phyloP scores from a whole-genome alignment of 192 early-diverging fungal genomes.

The Podila epigama region DNA sequence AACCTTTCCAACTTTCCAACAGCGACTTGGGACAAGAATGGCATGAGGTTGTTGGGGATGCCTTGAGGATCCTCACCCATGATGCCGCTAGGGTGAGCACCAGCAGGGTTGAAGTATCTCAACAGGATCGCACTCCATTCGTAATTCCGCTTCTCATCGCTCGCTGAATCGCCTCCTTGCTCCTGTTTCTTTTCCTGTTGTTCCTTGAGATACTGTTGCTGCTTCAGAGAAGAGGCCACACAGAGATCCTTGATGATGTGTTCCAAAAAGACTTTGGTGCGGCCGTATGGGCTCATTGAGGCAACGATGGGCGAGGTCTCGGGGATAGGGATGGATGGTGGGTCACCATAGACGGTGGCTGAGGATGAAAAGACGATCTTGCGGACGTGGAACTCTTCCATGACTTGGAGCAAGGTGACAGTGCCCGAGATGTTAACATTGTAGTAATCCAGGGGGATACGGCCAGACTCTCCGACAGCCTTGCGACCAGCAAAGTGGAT shows the following conservation, averaged over 20 bases:
- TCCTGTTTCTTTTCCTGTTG: not conserved
- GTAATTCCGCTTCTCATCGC: constrained; percentile 41
- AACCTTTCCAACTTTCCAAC: constrained; percentile 83
- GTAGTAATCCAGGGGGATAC: constrained; percentile 88
- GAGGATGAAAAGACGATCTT: constrained; percentile 96
- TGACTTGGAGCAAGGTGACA: constrained; percentile 81
- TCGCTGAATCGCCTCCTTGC: not conserved
- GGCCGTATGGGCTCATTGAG: constrained; percentile 91
- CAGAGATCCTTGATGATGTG: constrained; percentile 81
- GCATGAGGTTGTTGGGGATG: constrained; percentile 91
- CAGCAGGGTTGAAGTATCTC: constrained; percentile 93
- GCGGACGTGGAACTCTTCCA: constrained; percentile 83
- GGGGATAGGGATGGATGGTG: constrained; percentile 74
- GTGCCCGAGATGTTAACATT: constrained; percentile 94
- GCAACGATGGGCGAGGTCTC: constrained; percentile 75
- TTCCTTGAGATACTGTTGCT: constrained; percentile 27
- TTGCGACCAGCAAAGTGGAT: constrained; percentile 92
- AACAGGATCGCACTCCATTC: constrained; percentile 73
- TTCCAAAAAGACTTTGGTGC: constrained; percentile 96
- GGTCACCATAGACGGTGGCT: constrained; percentile 89
- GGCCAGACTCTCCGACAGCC: constrained; percentile 83
- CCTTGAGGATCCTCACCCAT: constrained; percentile 93
- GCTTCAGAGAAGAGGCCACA: constrained; percentile 44
- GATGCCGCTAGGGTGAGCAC: constrained; percentile 87
- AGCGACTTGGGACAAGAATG: constrained; percentile 86